Base-by-base conservation (phyloP, 2,329 filamentous ascomycete genomes). In the Myriosclerotinia duriaeana region DNA sequence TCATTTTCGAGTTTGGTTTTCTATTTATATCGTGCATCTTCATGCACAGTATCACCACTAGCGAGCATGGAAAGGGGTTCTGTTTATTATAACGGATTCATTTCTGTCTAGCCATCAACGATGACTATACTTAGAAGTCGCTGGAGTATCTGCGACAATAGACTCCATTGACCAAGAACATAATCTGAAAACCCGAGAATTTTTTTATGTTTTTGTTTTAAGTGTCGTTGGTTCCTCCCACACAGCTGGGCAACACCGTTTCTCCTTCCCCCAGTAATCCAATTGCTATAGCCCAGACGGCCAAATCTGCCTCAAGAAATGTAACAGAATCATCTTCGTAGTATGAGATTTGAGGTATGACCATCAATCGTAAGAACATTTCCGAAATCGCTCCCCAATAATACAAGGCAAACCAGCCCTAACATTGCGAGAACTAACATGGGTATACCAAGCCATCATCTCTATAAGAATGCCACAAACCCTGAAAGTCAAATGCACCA, bases 401-500 rank as follows among this genome's bases (percentile, higher is more conserved):
- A 60, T 60, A 60, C 58, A 38, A 50, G 58, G 58, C 58, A 60
- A 60, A 60, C 58, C 58, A 60, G 58, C 58, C 58, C 58, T 60
- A 60, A 60, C 58, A 60, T 60, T 50, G 44, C 44, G 58, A 60
- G 58, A 50, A 60, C 58, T 60, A 60, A 60, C 44, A 60, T 52
- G 56, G 64, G 64, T 65, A 61, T 65, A 64, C 52, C 46, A 53
- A 60, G 54, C 55, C 54, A 65, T 65, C 54, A 61, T 60, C 50
- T 61, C 54, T 53, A 38, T 65, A 65, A 60, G 38, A 65, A 65
- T 59, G 55, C 46, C 64, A 52, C n/a, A 52, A 65, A 60, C 34
- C 44, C 64, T 53, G 44, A 65, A 53, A 44, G 40, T 36, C 64
- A 50, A 22, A 61, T 60, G 58, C 36, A 53, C 64, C 22, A 50